phyloP scores from a whole-genome alignment of 2,329 filamentous ascomycete genomes.

The Whalleya microplaca region DNA sequence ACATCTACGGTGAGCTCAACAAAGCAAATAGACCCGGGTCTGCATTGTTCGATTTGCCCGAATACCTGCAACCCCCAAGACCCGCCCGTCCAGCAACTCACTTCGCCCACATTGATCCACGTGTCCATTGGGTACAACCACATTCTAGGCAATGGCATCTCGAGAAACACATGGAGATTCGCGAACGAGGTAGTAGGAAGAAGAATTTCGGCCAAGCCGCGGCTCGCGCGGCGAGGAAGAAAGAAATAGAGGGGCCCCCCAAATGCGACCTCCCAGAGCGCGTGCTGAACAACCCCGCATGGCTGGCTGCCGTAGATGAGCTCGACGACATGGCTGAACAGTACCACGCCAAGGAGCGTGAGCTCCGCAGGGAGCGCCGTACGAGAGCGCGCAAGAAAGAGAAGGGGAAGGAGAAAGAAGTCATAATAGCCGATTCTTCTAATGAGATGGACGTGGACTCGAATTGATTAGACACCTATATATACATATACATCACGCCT shows the following conservation, averaged over 20 bases:
- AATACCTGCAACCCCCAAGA: slow-evolving; percentile 16
- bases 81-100: slow-evolving; percentile 35
- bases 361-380: not conserved
- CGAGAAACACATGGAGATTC: slow-evolving; percentile 55
- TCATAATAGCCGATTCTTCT: not conserved
- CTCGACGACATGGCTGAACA: slow-evolving; percentile 28
- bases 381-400: not conserved
- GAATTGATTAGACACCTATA: not conserved
- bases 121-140: slow-evolving; percentile 50
- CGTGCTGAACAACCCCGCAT: slow-evolving; percentile 48
- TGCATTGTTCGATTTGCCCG: slow-evolving; percentile 20
- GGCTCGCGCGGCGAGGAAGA: slow-evolving; percentile 34
- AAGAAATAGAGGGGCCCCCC: slow-evolving; percentile 36
- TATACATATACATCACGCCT: too few relatives aligned
- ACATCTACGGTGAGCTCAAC: slow-evolving; percentile 44
- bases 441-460: slow-evolving; percentile 13
- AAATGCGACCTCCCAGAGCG: slow-evolving; percentile 47
- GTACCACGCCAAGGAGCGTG: slow-evolving; percentile 9
- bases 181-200: slow-evolving; percentile 52
- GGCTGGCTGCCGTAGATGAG: slow-evolving; percentile 48
- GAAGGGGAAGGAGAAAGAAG: slow-evolving; percentile 1
- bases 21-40: slow-evolving; percentile 33
- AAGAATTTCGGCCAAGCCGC: slow-evolving; percentile 51
- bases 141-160: slow-evolving; percentile 50
- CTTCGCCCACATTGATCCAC: slow-evolving; percentile 55